These are phyloP conservation scores for Aspergillus awamori DNA, from an alignment of 2,329 filamentous ascomycete genomes.

Conservation along the genomic window DNA sequence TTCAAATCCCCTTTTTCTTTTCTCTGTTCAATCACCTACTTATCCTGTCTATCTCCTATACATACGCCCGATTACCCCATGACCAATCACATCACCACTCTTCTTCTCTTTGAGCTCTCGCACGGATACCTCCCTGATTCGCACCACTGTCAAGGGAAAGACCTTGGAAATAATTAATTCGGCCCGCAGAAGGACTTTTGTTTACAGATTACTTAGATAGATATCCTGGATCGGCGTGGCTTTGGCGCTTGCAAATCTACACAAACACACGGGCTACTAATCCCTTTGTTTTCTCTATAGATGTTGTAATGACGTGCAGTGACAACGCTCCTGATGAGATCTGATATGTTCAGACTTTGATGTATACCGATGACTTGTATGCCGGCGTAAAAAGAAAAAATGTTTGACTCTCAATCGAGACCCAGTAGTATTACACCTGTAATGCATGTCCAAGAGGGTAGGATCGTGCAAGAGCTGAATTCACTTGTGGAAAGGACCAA, in stretches of 20 bases:
- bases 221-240: conserved; percentile 5
- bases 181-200: neutral
- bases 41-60: neutral
- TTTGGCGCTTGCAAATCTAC: conserved; percentile 4
- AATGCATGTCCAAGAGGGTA: neutral
- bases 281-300: neutral
- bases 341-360: neutral
- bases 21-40: neutral
- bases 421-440: neutral
- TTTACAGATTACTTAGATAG: neutral
- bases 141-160: neutral
- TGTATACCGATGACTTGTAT: neutral
- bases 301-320: neutral
- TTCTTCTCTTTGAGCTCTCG: neutral
- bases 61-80: conserved; percentile 3
- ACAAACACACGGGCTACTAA: neutral
- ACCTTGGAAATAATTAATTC: neutral
- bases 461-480: no score
- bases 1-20: neutral
- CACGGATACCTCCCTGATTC: neutral
- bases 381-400: neutral
- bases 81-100: neutral
- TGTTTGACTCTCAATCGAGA: neutral
- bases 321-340: neutral
- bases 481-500: neutral